Conservation (phyloP, 2,329 filamentous ascomycete species). For the Ophiosphaerella narmari region DNA sequence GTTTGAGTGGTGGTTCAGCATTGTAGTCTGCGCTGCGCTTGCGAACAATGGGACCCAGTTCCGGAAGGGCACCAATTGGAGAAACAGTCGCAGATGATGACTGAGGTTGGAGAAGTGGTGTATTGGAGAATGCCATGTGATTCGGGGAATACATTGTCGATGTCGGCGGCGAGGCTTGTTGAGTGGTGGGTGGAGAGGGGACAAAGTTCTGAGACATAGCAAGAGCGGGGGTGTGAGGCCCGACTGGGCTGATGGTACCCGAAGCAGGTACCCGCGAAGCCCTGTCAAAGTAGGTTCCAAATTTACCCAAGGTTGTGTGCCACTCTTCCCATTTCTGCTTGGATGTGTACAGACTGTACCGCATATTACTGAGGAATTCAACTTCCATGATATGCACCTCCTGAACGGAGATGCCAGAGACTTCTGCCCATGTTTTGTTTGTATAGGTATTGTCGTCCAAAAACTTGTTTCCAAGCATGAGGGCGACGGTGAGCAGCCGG, state of each 20-base stretch:
- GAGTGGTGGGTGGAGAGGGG: conserved; percentile 57
- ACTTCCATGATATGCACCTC: conserved; percentile 99
- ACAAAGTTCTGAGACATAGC: conserved; percentile 50
- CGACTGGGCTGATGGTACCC: conserved; percentile 42
- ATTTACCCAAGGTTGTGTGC: conserved; percentile 81
- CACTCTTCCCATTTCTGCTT: conserved; percentile 85
- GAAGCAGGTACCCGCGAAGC: conserved; percentile 59
- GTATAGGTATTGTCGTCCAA: conserved; percentile 99
- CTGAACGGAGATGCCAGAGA: conserved; percentile 88
- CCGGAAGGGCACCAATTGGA: conserved; percentile 50
- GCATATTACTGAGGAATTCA: conserved; percentile 98
- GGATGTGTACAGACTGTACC: conserved; percentile 88
- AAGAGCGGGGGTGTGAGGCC: conserved; percentile 39
- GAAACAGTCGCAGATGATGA: conserved; percentile 51
- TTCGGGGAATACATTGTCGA: conserved; percentile 48
- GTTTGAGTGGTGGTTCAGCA: conserved; percentile 63
- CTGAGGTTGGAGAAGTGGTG: conserved; percentile 46
- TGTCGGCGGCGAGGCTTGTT: conserved; percentile 57
- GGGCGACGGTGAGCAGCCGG: conserved; percentile 84
- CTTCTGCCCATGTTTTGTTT: conserved; percentile 99
- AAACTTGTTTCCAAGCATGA: conserved; percentile 99
- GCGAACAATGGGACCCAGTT: conserved; percentile 48
- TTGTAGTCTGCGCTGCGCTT: conserved; percentile 64
- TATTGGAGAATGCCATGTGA: conserved; percentile 48
- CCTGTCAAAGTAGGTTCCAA: conserved; percentile 79